Percentiles rank a stretch among this genome's conserved stretches.
Conservation (phyloP, 495 filamentous ascomycete species). For the Penicillium samsonianum region DNA sequence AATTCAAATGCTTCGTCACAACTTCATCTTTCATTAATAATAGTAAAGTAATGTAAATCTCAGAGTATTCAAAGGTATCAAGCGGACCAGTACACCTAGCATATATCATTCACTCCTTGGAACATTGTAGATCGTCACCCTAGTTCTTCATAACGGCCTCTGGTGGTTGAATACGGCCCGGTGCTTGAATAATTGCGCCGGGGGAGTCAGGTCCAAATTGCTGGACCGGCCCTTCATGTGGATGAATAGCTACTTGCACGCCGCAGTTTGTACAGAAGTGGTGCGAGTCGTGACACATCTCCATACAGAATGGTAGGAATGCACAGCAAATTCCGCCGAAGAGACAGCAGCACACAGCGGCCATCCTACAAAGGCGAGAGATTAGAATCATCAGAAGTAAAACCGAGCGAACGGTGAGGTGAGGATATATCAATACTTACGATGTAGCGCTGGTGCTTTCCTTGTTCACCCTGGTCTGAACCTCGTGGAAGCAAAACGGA, state of each 20-base stretch:
- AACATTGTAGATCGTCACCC: background rate
- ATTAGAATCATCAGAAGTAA: conserved; percentile 3
- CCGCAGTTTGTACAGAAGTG: conserved; percentile 23
- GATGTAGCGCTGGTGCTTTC: conserved; percentile 19
- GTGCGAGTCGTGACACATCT: conserved; percentile 24
- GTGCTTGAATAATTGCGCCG: background rate
- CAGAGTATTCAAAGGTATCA: background rate
- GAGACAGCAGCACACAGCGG: conserved; percentile 21
- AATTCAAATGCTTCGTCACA: background rate
- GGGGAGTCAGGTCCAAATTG: conserved; percentile 1
- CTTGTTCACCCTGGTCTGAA: conserved; percentile 14
- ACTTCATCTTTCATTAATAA: background rate
- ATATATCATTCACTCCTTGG: background rate
- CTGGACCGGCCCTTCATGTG: conserved; percentile 16
- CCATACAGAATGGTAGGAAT: conserved; percentile 20
- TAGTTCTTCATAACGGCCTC: conserved; percentile 13
- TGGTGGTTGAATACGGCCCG: conserved; percentile 9
- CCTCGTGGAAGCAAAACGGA: conserved; percentile 20
- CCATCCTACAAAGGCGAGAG: conserved; percentile 7
- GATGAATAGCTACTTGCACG: conserved; percentile 8
- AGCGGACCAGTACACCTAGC: background rate
- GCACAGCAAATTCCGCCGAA: conserved; percentile 21
- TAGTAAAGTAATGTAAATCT: background rate
- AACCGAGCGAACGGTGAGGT: background rate
- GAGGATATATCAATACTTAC: conserved; percentile 5